A percentile compares a stretch with the other conserved stretches of the same genome.
These are phyloP conservation scores for Cercospora sesami DNA, from an alignment of 2,329 filamentous ascomycete species.

Conservation along the genomic window DNA sequence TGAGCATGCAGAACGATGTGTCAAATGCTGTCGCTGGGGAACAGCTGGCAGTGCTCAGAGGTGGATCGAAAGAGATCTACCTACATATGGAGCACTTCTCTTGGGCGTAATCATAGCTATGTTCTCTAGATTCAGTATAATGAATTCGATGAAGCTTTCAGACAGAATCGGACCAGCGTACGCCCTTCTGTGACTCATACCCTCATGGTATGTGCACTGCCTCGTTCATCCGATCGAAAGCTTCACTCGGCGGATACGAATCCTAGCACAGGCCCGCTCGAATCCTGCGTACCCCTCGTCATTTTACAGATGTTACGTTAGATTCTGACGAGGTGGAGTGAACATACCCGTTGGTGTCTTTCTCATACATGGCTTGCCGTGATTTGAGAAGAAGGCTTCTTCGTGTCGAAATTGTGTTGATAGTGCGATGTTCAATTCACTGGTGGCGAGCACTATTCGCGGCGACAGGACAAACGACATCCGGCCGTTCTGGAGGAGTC, in stretches of 20 bases:
- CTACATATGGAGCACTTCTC: conserved; percentile 52
- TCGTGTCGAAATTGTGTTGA: not conserved
- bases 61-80: conserved; percentile 41
- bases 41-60: conserved; percentile 42
- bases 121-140: not conserved
- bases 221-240: not conserved
- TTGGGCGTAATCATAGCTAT: conserved; percentile 38
- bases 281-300: not conserved
- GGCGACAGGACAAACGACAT: no score
- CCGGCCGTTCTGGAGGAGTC: not conserved
- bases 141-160: not conserved
- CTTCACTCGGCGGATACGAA: not conserved
- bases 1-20: conserved; percentile 51
- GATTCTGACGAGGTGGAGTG: no score
- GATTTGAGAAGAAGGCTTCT: not conserved
- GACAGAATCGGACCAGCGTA: not conserved
- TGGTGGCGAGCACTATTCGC: no score
- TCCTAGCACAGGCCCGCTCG: not conserved
- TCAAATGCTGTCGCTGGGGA: conserved; percentile 48
- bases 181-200: not conserved
- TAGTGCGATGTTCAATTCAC: no score
- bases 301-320: not conserved
- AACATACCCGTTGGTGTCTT: no score
- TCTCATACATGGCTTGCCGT: not conserved
- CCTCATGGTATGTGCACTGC: not conserved